Evolutionary conservation across 2,329 filamentous ascomycete genomes (phyloP).

Genomic region (Cladophialophora carrionii): DNA sequence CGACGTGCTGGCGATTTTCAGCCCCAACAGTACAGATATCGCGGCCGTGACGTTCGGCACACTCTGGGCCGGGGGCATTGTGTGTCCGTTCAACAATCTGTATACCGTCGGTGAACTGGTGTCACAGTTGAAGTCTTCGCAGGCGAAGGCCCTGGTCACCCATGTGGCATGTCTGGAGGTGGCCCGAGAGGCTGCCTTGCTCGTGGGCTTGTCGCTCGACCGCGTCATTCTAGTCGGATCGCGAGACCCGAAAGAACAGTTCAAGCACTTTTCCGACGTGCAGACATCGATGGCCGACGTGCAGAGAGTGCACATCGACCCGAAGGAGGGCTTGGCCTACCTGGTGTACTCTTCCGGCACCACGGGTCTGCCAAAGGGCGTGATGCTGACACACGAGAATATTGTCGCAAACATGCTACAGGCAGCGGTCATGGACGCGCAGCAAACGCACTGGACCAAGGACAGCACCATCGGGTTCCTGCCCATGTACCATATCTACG

Average conservation of each 20-base stretch:
- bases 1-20: constrained; percentile 79
- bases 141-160: constrained; percentile 74
- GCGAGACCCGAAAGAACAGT: constrained; percentile 46
- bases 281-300: constrained; percentile 60
- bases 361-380: constrained; percentile 87
- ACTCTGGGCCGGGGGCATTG: constrained; percentile 78
- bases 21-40: constrained; percentile 80
- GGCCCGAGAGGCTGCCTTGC: constrained; percentile 68
- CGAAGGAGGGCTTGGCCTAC: constrained; percentile 75
- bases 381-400: constrained; percentile 82
- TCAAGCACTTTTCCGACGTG: constrained; percentile 64
- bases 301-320: constrained; percentile 66
- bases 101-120: constrained; percentile 82
- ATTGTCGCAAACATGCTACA: constrained; percentile 74
- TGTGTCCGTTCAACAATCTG: constrained; percentile 80
- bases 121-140: constrained; percentile 77
- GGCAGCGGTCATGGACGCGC: constrained; percentile 57
- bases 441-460: constrained; percentile 59
- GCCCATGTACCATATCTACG: constrained; percentile 91
- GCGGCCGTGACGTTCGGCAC: constrained; percentile 75
- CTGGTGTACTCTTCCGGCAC: constrained; percentile 88
- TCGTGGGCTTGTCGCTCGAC: constrained; percentile 70
- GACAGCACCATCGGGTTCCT: constrained; percentile 77
- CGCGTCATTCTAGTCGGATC: constrained; percentile 77
- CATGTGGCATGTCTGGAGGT: constrained; percentile 67